Conservation (phyloP, 805 yeast genomes). For the Cyberlindnera mycetangii region DNA sequence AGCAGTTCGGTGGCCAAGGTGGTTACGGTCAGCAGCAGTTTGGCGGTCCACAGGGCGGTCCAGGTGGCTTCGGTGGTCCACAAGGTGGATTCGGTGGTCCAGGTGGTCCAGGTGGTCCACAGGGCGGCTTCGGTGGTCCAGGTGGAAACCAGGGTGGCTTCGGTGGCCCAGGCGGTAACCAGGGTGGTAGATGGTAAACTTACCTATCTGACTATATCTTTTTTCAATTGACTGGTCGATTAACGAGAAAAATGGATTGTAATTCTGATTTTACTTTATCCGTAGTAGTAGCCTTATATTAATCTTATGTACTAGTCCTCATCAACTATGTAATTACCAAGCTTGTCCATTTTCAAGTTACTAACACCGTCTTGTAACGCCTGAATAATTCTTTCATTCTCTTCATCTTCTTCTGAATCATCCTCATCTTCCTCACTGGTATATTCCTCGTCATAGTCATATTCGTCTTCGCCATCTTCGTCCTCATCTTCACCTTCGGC, state of each 20-base stretch:
- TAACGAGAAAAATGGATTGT: not conserved
- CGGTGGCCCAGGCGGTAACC: slow-evolving; percentile 24
- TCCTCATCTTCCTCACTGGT: slow-evolving; percentile 39
- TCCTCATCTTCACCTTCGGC: slow-evolving; percentile 30
- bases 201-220: not conserved
- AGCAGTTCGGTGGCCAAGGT: slow-evolving; percentile 18
- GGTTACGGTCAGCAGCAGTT: slow-evolving; percentile 13
- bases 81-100: slow-evolving; percentile 20
- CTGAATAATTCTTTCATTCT: slow-evolving; percentile 61
- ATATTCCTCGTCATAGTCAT: slow-evolving; percentile 43
- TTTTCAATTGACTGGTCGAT: not conserved
- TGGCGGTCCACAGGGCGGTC: slow-evolving; percentile 18
- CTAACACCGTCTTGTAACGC: slow-evolving; percentile 64
- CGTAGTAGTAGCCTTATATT: no score
- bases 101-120: slow-evolving; percentile 18
- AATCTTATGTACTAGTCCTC: no score
- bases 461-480: slow-evolving; percentile 27
- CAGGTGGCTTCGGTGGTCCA: slow-evolving; percentile 18
- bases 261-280: not conserved
- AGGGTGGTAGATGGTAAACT: slow-evolving; percentile 26
- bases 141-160: slow-evolving; percentile 24
- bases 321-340: slow-evolving; percentile 78
- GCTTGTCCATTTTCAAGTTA: slow-evolving; percentile 72
- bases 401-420: slow-evolving; percentile 37
- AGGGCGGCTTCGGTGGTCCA: slow-evolving; percentile 19